These are phyloP conservation scores for Picea mariana DNA, from an alignment of 83 land plant species.

Conservation along the genomic window DNA sequence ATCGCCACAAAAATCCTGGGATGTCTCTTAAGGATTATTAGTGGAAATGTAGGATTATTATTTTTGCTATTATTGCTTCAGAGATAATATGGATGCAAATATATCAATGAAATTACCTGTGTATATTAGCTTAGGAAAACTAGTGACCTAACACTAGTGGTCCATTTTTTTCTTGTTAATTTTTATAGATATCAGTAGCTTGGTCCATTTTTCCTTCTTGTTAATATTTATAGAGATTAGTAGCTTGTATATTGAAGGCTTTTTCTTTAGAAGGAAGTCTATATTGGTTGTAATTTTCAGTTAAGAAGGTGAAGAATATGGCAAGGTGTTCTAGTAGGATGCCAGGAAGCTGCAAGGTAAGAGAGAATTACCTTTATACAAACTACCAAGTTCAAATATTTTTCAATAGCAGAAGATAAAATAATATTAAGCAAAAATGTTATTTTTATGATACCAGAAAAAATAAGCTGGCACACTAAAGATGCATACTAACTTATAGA, in stretches of 20 bases:
- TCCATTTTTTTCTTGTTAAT: background rate
- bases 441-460: too few relatives aligned
- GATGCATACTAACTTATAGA: too few relatives aligned
- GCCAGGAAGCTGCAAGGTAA: background rate
- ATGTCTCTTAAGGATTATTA: background rate
- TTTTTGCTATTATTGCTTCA: background rate
- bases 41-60: background rate
- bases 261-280: background rate
- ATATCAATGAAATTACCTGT: too few relatives aligned
- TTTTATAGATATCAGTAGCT: too few relatives aligned
- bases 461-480: too few relatives aligned
- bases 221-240: too few relatives aligned
- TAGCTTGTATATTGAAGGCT: background rate
- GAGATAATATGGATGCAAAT: too few relatives aligned
- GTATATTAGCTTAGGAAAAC: background rate
- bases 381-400: too few relatives aligned
- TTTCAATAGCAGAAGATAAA: too few relatives aligned
- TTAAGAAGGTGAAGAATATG: background rate
- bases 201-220: too few relatives aligned
- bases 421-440: too few relatives aligned
- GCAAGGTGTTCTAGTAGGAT: background rate
- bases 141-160: background rate
- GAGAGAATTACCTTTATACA: background rate
- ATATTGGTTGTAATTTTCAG: background rate
- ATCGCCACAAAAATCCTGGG: slow-evolving; percentile 16